These are phyloP conservation scores for Litsea cubeba DNA, from an alignment of 164 flowering plant genomes.

Conservation along the genomic window DNA sequence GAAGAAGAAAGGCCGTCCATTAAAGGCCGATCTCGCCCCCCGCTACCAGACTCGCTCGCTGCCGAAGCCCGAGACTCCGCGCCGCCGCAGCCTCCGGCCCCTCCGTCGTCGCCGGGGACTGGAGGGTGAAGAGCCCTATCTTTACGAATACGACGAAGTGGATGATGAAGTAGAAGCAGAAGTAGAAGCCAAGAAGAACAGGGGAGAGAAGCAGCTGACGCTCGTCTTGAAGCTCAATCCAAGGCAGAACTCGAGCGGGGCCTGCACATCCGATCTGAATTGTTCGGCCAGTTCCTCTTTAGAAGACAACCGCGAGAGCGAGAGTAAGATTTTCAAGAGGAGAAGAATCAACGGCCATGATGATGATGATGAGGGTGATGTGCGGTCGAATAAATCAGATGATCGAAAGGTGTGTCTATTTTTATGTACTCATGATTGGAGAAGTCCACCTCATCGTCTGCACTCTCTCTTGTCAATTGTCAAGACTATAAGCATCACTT, in stretches of 20 bases:
- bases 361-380: slow-evolving; percentile 14
- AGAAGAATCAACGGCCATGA: slow-evolving; percentile 29
- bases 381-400: slow-evolving; percentile 17
- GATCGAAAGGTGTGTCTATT: slow-evolving; percentile 3
- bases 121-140: slow-evolving; percentile 17
- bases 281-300: background rate
- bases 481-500: slow-evolving; percentile 18
- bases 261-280: background rate
- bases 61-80: slow-evolving; percentile 32
- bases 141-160: slow-evolving; percentile 28
- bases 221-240: slow-evolving; percentile 40
- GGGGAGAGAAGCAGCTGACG: slow-evolving; percentile 69
- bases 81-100: slow-evolving; percentile 9
- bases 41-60: slow-evolving; percentile 14
- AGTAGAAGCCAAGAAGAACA: slow-evolving; percentile 32
- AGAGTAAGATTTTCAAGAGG: slow-evolving; percentile 41
- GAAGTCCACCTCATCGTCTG: background rate
- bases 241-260: background rate
- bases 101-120: slow-evolving; percentile 19
- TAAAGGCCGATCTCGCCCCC: slow-evolving; percentile 53
- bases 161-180: slow-evolving; percentile 24
- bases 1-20: slow-evolving; percentile 77
- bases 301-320: slow-evolving; percentile 13
- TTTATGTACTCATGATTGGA: background rate
- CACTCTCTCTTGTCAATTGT: slow-evolving; percentile 45